Base-by-base conservation (phyloP, 2,329 filamentous ascomycete species). In the Plectosphaerella cucumerina region DNA sequence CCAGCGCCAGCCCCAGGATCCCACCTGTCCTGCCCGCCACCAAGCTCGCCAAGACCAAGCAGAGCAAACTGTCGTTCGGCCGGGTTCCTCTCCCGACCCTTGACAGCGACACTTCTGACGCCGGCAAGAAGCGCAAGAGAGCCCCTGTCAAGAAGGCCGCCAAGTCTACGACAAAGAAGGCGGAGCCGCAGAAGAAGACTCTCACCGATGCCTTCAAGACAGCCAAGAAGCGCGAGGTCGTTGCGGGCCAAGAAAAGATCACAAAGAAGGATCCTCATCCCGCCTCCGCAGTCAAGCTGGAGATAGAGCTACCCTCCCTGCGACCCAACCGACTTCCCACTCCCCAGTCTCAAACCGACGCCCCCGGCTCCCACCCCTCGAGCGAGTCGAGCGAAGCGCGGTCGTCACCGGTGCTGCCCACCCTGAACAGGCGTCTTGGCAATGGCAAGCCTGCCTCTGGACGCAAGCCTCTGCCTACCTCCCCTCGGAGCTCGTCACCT, bases 1-100 rank as follows among this genome's bases (percentile, higher is more conserved):
- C 82, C 6, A 73, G 68, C 46, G 73, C 81, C 18, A 85, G 80
- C 59, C 82, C 82, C 41, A 76, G 71, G 58, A 67, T 74, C 21
- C 68, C 68, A 20, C 67, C 68, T 45, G 62, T 69, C 18, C 59
- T 72, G 15, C 71, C 72, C 33, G 66, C 60, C 53, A 77, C 72
- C 63, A 65, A 61, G 49, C 60, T 56, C 14, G 53, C 57, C 17
- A 77, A 72, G 58, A 55, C 70, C 44, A 83, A 77, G 61, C 82
- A 85, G 59, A 74, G 71, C 56, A 76, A 71, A 54, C 71, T 85
- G 31, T 57, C 64, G 1, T 81, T 82, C 53, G 62, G 49, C 47
- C n/a, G 50, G 48, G 35, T 56, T 53, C 21, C 47, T 21, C 37
- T 39, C n/a, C 47, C 47, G 10, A 42, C n/a, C 20, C 5, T 60